These are phyloP conservation scores for Chytriomyces confervae DNA, from an alignment of 192 early-diverging fungal species.

Conservation along the genomic window DNA sequence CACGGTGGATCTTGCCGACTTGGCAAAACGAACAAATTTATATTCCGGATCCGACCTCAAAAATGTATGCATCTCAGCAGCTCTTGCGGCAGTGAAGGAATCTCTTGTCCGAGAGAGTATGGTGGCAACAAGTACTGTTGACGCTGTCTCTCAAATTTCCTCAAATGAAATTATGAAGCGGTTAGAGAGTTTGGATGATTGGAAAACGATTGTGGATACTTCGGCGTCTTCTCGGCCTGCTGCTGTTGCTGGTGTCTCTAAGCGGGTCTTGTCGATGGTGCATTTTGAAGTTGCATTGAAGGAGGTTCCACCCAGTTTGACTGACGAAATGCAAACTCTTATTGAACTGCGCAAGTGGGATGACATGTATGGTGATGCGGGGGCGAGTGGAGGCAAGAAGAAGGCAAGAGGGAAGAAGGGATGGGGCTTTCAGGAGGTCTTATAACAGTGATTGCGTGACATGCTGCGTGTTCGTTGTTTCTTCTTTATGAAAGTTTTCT, in stretches of 20 bases:
- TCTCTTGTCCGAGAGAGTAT: conserved; percentile 31
- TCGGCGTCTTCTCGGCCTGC: neutral
- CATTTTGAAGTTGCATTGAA: conserved; percentile 89
- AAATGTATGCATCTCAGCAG: conserved; percentile 91
- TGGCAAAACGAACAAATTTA: conserved; percentile 74
- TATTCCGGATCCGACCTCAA: conserved; percentile 96
- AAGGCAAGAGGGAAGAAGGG: conserved; percentile 53
- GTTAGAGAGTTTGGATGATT: conserved; percentile 44
- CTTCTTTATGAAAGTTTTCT: no score
- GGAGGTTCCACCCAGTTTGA: conserved; percentile 83
- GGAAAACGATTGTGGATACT: conserved; percentile 27
- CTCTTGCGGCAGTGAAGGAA: conserved; percentile 52
- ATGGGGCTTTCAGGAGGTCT: conserved; percentile 53
- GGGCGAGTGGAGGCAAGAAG: conserved; percentile 43
- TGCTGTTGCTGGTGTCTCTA: neutral
- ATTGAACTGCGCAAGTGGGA: conserved; percentile 92
- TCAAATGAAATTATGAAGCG: conserved; percentile 24
- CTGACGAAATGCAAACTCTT: conserved; percentile 89
- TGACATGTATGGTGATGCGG: conserved; percentile 81
- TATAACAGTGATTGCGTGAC: no score
- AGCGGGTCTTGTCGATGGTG: conserved; percentile 51
- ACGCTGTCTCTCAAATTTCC: neutral
- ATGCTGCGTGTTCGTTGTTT: no score
- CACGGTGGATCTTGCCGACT: conserved; percentile 60
- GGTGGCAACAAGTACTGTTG: neutral